These are phyloP conservation scores for Nakazawaea anatomiae DNA, from an alignment of 805 yeast species.

Conservation along the genomic window DNA sequence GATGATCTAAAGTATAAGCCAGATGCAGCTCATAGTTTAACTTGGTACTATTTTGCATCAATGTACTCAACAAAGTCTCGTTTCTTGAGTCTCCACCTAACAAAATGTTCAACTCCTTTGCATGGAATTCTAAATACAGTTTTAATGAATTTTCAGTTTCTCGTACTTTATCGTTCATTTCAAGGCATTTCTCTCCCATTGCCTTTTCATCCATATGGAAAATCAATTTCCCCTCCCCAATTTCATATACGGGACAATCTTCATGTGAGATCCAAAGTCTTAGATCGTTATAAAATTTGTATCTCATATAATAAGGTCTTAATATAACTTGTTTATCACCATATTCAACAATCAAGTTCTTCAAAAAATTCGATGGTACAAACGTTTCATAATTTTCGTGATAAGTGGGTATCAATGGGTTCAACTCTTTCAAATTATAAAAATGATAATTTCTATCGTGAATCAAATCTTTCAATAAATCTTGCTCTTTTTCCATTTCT, in stretches of 20 bases:
- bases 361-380: conserved; percentile 5
- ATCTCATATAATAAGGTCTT: background rate
- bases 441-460: conserved; percentile 56
- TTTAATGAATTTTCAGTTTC: background rate
- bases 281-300: background rate
- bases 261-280: conserved; percentile 4
- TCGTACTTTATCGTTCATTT: background rate
- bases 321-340: background rate
- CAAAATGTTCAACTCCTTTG: background rate
- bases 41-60: background rate
- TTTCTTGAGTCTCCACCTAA: conserved; percentile 1
- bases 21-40: background rate
- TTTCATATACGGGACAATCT: conserved; percentile 4
- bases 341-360: conserved; percentile 5
- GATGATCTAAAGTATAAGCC: background rate
- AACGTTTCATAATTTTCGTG: conserved; percentile 33
- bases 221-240: background rate
- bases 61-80: background rate
- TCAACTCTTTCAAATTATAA: conserved; percentile 40
- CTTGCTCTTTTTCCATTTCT: conserved; percentile 6
- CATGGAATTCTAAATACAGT: background rate
- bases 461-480: conserved; percentile 8
- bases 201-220: conserved; percentile 1
- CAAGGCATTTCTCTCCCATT: conserved; percentile 1
- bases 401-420: conserved; percentile 45